Conservation (phyloP, 2,329 filamentous ascomycete genomes). For the Venturia oleaginea region DNA sequence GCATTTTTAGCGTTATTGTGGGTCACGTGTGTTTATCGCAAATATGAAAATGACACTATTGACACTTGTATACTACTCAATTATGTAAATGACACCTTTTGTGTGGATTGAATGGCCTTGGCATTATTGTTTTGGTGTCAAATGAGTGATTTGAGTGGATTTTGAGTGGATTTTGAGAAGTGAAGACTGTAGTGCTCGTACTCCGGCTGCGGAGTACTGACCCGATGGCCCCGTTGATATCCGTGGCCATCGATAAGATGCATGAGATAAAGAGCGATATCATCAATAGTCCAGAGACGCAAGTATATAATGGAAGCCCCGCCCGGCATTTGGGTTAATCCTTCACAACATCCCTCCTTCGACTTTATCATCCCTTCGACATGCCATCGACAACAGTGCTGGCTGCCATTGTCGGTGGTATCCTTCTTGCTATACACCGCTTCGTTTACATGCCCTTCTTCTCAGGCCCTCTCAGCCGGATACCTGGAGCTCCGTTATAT, state of each 20-base stretch:
- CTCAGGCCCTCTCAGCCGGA: slow-evolving; percentile 7
- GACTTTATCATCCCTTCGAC: not conserved
- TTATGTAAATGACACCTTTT: too few species aligned
- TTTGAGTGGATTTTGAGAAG: too few species aligned
- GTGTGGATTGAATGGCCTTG: too few species aligned
- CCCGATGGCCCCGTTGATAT: not conserved
- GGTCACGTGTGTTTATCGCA: too few species aligned
- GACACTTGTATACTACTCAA: too few species aligned
- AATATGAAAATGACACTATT: too few species aligned
- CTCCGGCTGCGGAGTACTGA: not conserved
- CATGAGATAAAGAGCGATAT: not conserved
- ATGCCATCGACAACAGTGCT: not conserved
- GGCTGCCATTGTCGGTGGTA: not conserved
- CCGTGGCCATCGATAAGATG: not conserved
- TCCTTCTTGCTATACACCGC: not conserved
- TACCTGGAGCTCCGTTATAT: slow-evolving; percentile 13
- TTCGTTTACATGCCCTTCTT: slow-evolving; percentile 8
- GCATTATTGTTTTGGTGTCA: too few species aligned
- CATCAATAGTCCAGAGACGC: not conserved
- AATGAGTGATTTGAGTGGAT: too few species aligned
- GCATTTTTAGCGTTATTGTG: too few species aligned
- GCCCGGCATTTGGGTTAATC: too few species aligned
- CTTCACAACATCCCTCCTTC: not conserved
- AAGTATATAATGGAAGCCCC: not conserved
- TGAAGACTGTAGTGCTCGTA: too few species aligned